Base-by-base conservation (phyloP, 106 monocot species). In the Dioscorea dumetorum region DNA sequence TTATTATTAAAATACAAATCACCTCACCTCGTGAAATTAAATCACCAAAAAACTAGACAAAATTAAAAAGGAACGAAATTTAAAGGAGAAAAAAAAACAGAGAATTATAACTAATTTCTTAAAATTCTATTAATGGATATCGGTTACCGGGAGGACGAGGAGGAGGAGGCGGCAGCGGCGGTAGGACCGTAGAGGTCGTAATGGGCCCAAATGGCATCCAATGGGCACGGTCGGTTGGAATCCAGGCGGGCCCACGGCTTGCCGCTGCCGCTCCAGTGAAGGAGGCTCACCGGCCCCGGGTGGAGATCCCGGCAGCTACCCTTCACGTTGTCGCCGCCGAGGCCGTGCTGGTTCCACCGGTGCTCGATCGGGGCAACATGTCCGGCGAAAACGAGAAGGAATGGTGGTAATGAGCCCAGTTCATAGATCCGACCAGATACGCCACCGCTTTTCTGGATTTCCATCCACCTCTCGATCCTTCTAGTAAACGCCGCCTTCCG, bases 231-330 rank as follows among this genome's bases (percentile, higher is more conserved):
- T 12, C 82, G 83, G 60, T 76, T 77, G 49, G 91, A 72, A 72
- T 87, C 91, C 19, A 97, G 76, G 57, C 95, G 62, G 12, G 68
- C 78, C 95, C 95, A 97, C 0, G 95, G 95, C 66, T 97, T 97
- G 61, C 95, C 95, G 62, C 84, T 84, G 20, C 95, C 95, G 73
- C 88, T 88, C 95, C 95, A 97, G 66, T 97, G 95, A 62, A 97
- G 86, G 21, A 97, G 81, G 77, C 95, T 97, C 48, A 97, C 95
- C 21, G 91, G 91, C 0, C 95, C 95, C 17, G 91, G 80, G 57
- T 97, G 95, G 33, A 97, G 78, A 57, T 86, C 95, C 4, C 95
- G 75, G 67, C 95, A 97, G 76, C 91, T 91, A n/a, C 95, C 95
- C 33, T 22, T 70, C 23, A 91, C 88, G 64, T 97, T 97, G 73